Evolutionary conservation across 192 early-diverging fungal species (phyloP).

Genomic region (Coemansia sp.): DNA sequence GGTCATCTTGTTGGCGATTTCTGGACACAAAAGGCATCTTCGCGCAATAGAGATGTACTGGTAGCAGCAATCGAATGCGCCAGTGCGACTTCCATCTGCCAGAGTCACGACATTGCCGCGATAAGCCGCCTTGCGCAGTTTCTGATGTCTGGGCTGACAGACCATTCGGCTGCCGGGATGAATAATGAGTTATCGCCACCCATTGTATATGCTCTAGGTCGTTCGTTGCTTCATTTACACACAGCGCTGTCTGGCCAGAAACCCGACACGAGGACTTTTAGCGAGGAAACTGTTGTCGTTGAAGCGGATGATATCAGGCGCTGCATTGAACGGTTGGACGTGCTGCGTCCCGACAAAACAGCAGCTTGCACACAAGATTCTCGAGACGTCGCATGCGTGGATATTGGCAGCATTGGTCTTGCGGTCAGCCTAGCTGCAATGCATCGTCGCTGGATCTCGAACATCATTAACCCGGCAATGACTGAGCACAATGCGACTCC

Average conservation of each 20-base stretch:
- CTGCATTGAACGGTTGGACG: constrained; percentile 31
- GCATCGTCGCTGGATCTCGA: constrained; percentile 41
- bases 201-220: constrained; percentile 17
- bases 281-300: constrained; percentile 17
- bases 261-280: constrained; percentile 8
- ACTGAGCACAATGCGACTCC: constrained; percentile 26
- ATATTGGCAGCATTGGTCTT: constrained; percentile 18
- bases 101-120: constrained; percentile 16
- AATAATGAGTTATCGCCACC: not conserved
- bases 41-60: constrained; percentile 16
- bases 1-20: too few species aligned
- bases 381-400: not conserved
- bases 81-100: constrained; percentile 14
- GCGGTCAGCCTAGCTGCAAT: constrained; percentile 27
- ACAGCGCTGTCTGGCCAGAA: constrained; percentile 1
- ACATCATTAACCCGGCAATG: constrained; percentile 24
- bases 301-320: constrained; percentile 41
- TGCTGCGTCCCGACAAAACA: constrained; percentile 11
- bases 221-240: constrained; percentile 16
- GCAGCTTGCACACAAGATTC: not conserved
- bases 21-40: constrained; percentile 12
- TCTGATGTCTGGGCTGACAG: constrained; percentile 24
- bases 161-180: not conserved
- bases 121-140: constrained; percentile 19
- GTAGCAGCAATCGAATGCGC: constrained; percentile 37